Evolutionary conservation across 2,329 filamentous ascomycete species (phyloP), one percentile per base, ranked within the genome.

Genomic region (Claviceps monticola): DNA sequence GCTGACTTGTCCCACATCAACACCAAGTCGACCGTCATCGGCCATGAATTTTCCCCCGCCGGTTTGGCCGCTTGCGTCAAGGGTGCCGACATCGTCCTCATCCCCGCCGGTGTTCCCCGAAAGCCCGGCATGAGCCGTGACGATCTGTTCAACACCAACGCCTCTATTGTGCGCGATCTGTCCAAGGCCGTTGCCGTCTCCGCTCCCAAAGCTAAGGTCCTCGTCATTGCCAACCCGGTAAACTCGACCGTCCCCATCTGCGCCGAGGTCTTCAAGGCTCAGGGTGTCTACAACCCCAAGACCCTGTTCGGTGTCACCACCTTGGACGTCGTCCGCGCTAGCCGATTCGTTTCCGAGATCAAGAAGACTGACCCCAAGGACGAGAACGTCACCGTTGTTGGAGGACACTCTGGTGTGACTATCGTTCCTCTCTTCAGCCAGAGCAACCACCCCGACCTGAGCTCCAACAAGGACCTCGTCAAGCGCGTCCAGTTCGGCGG

Each of bases 101-200:
- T 98, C 72, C 93, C 93, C 66, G 93, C 93, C 66, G 93, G 93
- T 79, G 91, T 98, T 61, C 93, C 93, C 68, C 89, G 93, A 76
- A 96, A 96, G 83, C 93, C 93, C 70, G 93, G 93, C 75, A 98
- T 98, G 93, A 95, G 87, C 75, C 90, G 93, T 79, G 93, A 98
- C 74, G 91, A 98, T 71, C 85, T 98, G 59, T 98, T 98, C 89
- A 97, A 97, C 84, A 98, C 91, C 80, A 98, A 98, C 74, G 93
- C 93, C 72, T 95, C 88, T 70, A 98, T 98, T 71, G 93, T 98
- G 70, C 90, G 91, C 68, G 93, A 97, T 74, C 83, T 98, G 60
- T 90, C 91, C 75, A 95, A 95, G 82, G 90, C 89, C 64, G 83
- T 82, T 67, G 93, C 93, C 66, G 83, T 95, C 66, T 80, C 87